Conservation (phyloP, 805 yeast genomes). For the Candida golubevii region DNA sequence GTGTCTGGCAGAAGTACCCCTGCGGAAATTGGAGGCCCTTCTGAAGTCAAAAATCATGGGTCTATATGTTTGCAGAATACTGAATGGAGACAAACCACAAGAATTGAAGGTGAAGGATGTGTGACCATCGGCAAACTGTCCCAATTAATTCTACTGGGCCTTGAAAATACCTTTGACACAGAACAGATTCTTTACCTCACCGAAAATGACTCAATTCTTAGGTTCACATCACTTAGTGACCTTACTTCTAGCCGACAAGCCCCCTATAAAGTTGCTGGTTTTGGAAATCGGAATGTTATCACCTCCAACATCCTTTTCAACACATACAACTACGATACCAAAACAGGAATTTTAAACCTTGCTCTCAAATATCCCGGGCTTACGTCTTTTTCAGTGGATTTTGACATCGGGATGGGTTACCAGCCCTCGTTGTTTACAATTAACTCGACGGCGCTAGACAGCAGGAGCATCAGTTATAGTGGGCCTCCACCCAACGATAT, state of each 20-base stretch:
- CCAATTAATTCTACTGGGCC: slow-evolving; percentile 1
- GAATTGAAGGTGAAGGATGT: slow-evolving; percentile 25
- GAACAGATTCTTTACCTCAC: too few species aligned
- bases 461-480: slow-evolving; percentile 2
- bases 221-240: too few species aligned
- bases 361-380: not conserved
- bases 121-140: slow-evolving; percentile 3
- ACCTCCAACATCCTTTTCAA: slow-evolving; percentile 1
- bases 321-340: slow-evolving; percentile 1
- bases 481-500: slow-evolving; percentile 3
- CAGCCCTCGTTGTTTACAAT: not conserved
- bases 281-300: slow-evolving; percentile 7
- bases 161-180: too few species aligned
- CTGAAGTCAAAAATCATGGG: slow-evolving; percentile 22
- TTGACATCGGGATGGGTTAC: slow-evolving; percentile 4
- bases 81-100: slow-evolving; percentile 21
- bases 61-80: slow-evolving; percentile 24
- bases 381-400: not conserved
- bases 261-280: slow-evolving; percentile 5
- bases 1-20: not conserved
- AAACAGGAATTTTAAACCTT: slow-evolving; percentile 7
- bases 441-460: not conserved
- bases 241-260: not conserved
- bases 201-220: too few species aligned
- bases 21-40: not conserved